Evolutionary conservation across 2,329 filamentous ascomycete genomes (phyloP).

Genomic region (Coleophoma cylindrospora): DNA sequence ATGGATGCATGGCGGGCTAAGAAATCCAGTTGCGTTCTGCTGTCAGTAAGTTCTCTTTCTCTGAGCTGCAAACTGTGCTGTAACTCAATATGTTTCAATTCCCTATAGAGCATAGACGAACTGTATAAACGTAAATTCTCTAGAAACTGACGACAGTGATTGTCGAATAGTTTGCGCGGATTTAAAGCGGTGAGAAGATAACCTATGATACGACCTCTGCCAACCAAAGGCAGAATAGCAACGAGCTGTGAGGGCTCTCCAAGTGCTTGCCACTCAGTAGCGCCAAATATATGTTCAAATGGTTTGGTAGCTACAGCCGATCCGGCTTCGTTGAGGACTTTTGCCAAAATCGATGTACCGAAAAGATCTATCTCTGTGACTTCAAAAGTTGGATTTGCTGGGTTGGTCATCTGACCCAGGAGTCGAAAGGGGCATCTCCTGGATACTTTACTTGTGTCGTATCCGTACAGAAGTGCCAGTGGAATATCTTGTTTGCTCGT

Average conservation of each 20-base stretch:
- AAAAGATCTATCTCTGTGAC: slow-evolving; percentile 10
- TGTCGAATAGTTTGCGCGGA: slow-evolving; percentile 18
- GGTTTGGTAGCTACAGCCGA: slow-evolving; percentile 13
- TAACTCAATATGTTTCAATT: slow-evolving; percentile 16
- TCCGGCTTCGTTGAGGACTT: slow-evolving; percentile 13
- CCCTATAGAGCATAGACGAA: slow-evolving; percentile 14
- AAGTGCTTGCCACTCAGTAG: slow-evolving; percentile 13
- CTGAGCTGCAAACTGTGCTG: slow-evolving; percentile 11
- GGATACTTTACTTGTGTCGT: slow-evolving; percentile 14
- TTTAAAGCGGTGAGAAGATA: slow-evolving; percentile 20
- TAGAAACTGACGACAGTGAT: slow-evolving; percentile 18
- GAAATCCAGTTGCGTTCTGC: slow-evolving; percentile 15
- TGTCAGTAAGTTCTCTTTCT: slow-evolving; percentile 14
- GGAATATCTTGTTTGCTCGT: slow-evolving; percentile 18
- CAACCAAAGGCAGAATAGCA: slow-evolving; percentile 16
- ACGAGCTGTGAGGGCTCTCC: slow-evolving; percentile 15
- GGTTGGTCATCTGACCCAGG: slow-evolving; percentile 16
- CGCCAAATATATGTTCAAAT: slow-evolving; percentile 15
- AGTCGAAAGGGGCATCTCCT: slow-evolving; percentile 4
- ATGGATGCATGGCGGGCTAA: slow-evolving; percentile 24
- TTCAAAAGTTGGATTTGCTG: not conserved
- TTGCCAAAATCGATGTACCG: slow-evolving; percentile 13
- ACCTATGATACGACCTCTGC: slow-evolving; percentile 11
- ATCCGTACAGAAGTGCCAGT: slow-evolving; percentile 21
- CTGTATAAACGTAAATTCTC: slow-evolving; percentile 15